Percentiles rank a stretch among this genome's conserved stretches.
Evolutionary conservation across 495 filamentous ascomycete species (phyloP).

Genomic region (Letharia columbiana): DNA sequence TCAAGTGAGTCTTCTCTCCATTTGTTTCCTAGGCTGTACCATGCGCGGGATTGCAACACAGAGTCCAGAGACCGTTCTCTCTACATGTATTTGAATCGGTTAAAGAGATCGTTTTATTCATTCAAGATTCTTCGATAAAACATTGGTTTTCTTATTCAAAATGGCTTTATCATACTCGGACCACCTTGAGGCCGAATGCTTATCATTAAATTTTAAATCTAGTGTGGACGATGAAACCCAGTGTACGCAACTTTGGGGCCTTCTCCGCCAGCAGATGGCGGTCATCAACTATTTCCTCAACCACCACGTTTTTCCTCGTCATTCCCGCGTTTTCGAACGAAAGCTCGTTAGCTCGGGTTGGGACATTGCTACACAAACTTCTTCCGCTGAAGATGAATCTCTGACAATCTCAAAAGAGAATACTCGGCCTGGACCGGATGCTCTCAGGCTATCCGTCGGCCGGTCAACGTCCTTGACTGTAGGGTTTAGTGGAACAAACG

Average conservation of each 20-base stretch:
- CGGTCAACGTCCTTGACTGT: constrained; percentile 39
- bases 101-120: too few species aligned
- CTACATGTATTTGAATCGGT: too few species aligned
- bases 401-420: neutral
- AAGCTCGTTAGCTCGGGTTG: constrained; percentile 65
- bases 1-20: constrained; percentile 37
- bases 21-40: neutral
- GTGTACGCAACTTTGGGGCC: constrained; percentile 24
- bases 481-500: constrained; percentile 69
- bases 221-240: constrained; percentile 41
- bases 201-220: neutral
- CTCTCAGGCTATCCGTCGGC: neutral
- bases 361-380: constrained; percentile 41
- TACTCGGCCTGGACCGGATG: neutral
- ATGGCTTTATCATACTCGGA: too few species aligned
- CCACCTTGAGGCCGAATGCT: neutral
- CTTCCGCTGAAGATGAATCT: neutral
- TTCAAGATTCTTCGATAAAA: too few species aligned
- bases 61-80: neutral
- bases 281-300: constrained; percentile 56
- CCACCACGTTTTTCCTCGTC: constrained; percentile 54
- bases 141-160: too few species aligned
- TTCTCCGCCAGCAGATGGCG: constrained; percentile 14
- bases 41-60: neutral
- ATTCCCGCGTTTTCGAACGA: constrained; percentile 53